Base-by-base conservation (phyloP, 2,329 filamentous ascomycete species). In the Aulographum hederae region DNA sequence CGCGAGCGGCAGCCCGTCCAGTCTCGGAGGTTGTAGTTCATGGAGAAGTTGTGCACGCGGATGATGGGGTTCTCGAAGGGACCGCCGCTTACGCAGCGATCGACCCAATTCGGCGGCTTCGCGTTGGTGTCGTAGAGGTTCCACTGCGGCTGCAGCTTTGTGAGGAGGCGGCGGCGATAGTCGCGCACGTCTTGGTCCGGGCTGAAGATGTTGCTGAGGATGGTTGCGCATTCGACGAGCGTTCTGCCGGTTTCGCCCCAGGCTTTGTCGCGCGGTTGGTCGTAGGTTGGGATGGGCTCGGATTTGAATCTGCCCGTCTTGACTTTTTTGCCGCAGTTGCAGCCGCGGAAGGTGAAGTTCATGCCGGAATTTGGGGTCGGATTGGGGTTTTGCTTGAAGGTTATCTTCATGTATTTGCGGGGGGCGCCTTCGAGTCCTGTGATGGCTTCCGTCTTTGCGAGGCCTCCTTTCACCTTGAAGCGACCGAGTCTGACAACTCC, bases 401-500 rank as follows among this genome's bases (percentile, higher is more conserved):
- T n/a, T n/a, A n/a, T n/a, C n/a, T n/a, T n/a, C n/a, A n/a, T n/a
- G n/a, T n/a, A n/a, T n/a, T n/a, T n/a, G n/a, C n/a, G n/a, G n/a
- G n/a, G n/a, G n/a, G n/a, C n/a, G n/a, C n/a, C n/a, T n/a, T n/a
- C n/a, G n/a, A n/a, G n/a, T n/a, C n/a, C n/a, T n/a, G n/a, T n/a
- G n/a, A n/a, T 14, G 21, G 28, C 14, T 28, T 33, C 41, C 3
- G 42, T 45, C 6, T 36, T 32, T 0, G 42, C 39, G 16, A 26
- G 11, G 5, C 37, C 25, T 33, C 41, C 41, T 25, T 34, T 41
- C 32, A 19, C 32, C 29, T 40, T 38, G 18, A 48, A 18, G 6
- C 34, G 26, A 21, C 45, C 44, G 3, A 46, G 28, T 3, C 39
- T 39, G 26, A 44, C 39, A 3, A 46, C 43, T 3, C 41, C 44